These are phyloP conservation scores for Hymenoscyphus infarciens DNA, from an alignment of 2,329 filamentous ascomycete genomes.

Conservation along the genomic window DNA sequence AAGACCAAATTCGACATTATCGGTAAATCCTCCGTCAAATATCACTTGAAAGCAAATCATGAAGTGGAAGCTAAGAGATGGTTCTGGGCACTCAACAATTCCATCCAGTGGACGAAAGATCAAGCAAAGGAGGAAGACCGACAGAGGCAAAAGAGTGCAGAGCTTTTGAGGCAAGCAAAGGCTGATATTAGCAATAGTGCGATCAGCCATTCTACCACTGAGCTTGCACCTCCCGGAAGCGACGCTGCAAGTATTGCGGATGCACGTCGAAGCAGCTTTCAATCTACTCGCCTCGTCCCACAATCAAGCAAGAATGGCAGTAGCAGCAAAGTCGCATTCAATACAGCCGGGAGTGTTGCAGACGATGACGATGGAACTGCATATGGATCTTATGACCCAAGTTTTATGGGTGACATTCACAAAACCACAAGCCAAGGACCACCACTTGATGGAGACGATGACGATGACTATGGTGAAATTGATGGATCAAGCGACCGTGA, in stretches of 20 bases:
- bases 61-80: slow-evolving; percentile 97
- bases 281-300: slow-evolving; percentile 32
- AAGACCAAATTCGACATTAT: slow-evolving; percentile 98
- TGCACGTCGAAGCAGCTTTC: slow-evolving; percentile 45
- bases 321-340: slow-evolving; percentile 32
- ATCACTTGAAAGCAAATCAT: slow-evolving; percentile 95
- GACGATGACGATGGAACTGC: slow-evolving; percentile 51
- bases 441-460: slow-evolving; percentile 45
- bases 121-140: slow-evolving; percentile 88
- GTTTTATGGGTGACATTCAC: slow-evolving; percentile 41
- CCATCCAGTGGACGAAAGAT: slow-evolving; percentile 97
- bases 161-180: slow-evolving; percentile 74
- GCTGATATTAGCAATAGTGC: slow-evolving; percentile 59
- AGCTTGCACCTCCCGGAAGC: slow-evolving; percentile 16
- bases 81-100: slow-evolving; percentile 99
- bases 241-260: slow-evolving; percentile 29
- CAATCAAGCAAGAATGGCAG: slow-evolving; percentile 23
- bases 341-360: slow-evolving; percentile 37
- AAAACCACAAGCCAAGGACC: slow-evolving; percentile 29
- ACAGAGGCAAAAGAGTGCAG: slow-evolving; percentile 69
- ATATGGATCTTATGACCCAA: slow-evolving; percentile 55
- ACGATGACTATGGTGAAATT: slow-evolving; percentile 70
- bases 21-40: slow-evolving; percentile 97
- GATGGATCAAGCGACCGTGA: slow-evolving; percentile 80
- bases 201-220: slow-evolving; percentile 23